Evolutionary conservation across 768 basidiomycete genomes (phyloP), one percentile per base, ranked within the genome.

Genomic region (Collybia mongolica): DNA sequence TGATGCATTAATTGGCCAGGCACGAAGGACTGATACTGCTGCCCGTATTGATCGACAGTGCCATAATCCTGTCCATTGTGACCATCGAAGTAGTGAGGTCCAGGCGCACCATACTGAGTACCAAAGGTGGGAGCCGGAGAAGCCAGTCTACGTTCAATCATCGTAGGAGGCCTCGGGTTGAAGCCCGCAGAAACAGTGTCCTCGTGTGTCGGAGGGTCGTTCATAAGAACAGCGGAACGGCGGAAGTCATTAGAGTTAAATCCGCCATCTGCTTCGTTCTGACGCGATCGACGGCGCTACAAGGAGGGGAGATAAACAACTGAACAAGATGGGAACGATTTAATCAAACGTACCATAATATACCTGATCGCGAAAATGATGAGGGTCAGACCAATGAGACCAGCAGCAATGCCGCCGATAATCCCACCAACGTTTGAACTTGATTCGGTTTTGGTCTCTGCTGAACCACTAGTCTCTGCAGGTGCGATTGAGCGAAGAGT

Each of bases 241-340:
- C 80, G 78, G 74, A 87, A 87, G 8, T 76, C 76, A 39, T 68
- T 64, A 1, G 83, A 66, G 53, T 81, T 75, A 64, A 87, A 90
- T 41, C 65, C 46, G 11, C 37, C 60, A 22, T 76, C 74, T 0
- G 70, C 69, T n/a, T 71, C 65, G 17, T 67, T 71, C 55, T 71
- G 69, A 42, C 72, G 68, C 29, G 67, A 69, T 35, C 75, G 77
- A 46, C 76, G 75, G 73, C 81, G 53, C 20, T 53, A 41, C 43
- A 47, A 22, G 36, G 28, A 48, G 45, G 54, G 39, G 46, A 18
- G 22, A 38, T 44, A 14, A 18, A 28, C 29, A 51, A 46, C 44
- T 48, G 22, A 35, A 19, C 14, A 20, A 51, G 2, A 9, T 22
- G 39, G 45, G 6, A 18, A 41, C 1, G 14, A 41, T 40, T 44